Conservation (phyloP, 2,329 filamentous ascomycete species). For the Fusarium burgessii region DNA sequence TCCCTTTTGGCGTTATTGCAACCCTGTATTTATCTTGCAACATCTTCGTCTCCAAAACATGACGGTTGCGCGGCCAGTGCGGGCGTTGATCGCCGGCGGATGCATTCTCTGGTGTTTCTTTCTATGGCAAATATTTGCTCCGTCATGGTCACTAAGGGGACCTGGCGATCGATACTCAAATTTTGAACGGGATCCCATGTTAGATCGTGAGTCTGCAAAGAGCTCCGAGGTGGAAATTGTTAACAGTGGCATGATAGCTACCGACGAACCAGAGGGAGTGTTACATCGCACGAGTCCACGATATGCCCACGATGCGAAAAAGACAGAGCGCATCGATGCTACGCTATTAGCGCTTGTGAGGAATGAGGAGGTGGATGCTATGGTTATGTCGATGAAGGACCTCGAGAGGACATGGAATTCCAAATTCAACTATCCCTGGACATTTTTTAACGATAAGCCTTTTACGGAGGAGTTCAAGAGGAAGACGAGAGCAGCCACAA, state of each 20-base stretch:
- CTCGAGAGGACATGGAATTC: conserved; percentile 95
- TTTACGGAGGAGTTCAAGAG: conserved; percentile 95
- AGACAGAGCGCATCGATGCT: conserved; percentile 89
- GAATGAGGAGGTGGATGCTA: conserved; percentile 86
- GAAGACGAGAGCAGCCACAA: conserved; percentile 83
- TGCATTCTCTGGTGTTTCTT: conserved; percentile 82
- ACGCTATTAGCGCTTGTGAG: conserved; percentile 92
- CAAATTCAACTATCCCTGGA: conserved; percentile 99
- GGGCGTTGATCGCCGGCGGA: conserved; percentile 79
- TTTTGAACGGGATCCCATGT: conserved; percentile 83
- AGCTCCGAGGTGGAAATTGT: conserved; percentile 3
- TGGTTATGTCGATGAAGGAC: conserved; percentile 90
- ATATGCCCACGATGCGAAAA: conserved; percentile 80
- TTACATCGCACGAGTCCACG: conserved; percentile 79
- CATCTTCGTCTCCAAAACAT: conserved; percentile 59
- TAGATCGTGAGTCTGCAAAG: conserved; percentile 77
- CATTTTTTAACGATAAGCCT: conserved; percentile 96
- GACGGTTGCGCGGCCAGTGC: conserved; percentile 87
- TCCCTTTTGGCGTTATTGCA: conserved; percentile 25
- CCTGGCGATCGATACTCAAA: conserved; percentile 61
- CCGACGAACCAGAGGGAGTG: conserved; percentile 82
- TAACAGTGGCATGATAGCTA: conserved; percentile 65
- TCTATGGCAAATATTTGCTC: conserved; percentile 78
- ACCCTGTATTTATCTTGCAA: conserved; percentile 9
- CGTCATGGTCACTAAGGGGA: conserved; percentile 60